A percentile compares a stretch with the other conserved stretches of the same genome.
These are phyloP conservation scores for Aechmea fasciata DNA, from an alignment of 176 grass and related monocot genomes.

Conservation along the genomic window DNA sequence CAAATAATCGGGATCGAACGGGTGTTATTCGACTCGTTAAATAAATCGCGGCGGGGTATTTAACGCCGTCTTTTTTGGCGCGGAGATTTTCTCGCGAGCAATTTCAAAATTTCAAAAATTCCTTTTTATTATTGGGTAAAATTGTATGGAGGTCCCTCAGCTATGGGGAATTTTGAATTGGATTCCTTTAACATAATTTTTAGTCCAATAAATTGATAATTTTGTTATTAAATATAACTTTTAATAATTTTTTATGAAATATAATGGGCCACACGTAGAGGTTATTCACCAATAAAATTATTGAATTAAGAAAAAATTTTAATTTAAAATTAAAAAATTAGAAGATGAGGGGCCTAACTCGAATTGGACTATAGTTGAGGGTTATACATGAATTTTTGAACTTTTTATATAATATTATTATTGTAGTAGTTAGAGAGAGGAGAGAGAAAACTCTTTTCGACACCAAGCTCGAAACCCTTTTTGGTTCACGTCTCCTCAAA, in stretches of 20 bases:
- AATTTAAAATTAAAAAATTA: background rate
- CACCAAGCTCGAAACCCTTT: background rate
- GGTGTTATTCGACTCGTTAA: background rate
- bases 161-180: background rate
- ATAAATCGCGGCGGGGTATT: background rate
- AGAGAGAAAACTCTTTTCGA: background rate
- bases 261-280: too few species aligned
- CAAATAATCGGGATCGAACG: background rate
- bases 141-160: too few species aligned
- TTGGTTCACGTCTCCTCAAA: background rate
- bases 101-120: constrained; percentile 7
- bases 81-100: background rate
- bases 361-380: too few species aligned
- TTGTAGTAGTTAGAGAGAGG: background rate
- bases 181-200: too few species aligned
- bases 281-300: too few species aligned
- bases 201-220: too few species aligned
- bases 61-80: background rate
- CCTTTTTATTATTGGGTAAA: background rate
- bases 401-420: background rate
- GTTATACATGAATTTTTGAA: too few species aligned
- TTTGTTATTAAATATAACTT: too few species aligned
- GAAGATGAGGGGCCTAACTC: too few species aligned
- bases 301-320: too few species aligned
- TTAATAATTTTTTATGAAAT: too few species aligned